These are phyloP conservation scores for Cenchrus americanus DNA, from an alignment of 176 grass and related monocot species.

Conservation along the genomic window DNA sequence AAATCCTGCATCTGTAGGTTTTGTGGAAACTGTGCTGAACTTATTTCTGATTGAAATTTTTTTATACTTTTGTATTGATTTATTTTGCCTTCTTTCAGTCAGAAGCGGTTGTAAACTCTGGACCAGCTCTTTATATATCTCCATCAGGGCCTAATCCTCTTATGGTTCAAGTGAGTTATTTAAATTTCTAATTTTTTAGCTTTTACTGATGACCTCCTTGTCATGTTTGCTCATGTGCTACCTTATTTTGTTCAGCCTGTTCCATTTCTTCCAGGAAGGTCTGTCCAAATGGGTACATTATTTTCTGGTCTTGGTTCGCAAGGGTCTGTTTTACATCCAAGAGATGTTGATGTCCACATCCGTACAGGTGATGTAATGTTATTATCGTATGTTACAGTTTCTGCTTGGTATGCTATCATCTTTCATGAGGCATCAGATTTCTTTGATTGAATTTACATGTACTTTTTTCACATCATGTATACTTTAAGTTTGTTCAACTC, in stretches of 20 bases:
- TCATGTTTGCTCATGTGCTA: constrained; percentile 31
- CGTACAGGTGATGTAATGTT: constrained; percentile 60
- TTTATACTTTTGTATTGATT: constrained; percentile 32
- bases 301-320: constrained; percentile 58
- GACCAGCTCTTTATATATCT: constrained; percentile 96
- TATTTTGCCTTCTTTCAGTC: constrained; percentile 58
- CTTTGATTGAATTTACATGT: constrained; percentile 9
- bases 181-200: constrained; percentile 16
- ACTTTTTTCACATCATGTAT: constrained; percentile 14
- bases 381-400: constrained; percentile 15
- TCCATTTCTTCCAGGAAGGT: constrained; percentile 80
- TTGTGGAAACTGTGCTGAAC: constrained; percentile 13
- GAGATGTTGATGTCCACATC: constrained; percentile 78
- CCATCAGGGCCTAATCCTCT: constrained; percentile 89
- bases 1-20: constrained; percentile 69
- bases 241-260: constrained; percentile 78
- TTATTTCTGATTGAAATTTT: constrained; percentile 19
- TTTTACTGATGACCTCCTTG: constrained; percentile 28
- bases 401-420: not conserved
- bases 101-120: constrained; percentile 83
- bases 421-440: constrained; percentile 3
- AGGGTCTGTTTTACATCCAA: constrained; percentile 59
- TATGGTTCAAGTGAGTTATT: constrained; percentile 89
- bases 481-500: not conserved
- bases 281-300: constrained; percentile 68